phyloP scores from a whole-genome alignment of 1,139 yeast genomes.

The Maudiozyma humilis region DNA sequence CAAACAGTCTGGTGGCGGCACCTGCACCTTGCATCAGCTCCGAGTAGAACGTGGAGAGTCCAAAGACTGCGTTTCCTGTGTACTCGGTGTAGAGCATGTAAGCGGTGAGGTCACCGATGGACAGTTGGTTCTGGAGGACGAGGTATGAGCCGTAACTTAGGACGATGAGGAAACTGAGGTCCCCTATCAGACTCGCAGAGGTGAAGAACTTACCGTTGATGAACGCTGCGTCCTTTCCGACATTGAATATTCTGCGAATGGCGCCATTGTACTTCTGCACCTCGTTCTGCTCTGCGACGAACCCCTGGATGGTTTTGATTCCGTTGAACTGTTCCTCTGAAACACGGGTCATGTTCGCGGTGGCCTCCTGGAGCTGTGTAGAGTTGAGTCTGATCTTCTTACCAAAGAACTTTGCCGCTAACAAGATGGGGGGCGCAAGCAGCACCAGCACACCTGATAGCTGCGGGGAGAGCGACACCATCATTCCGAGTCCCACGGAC shows the following conservation, averaged over 20 bases:
- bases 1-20: slow-evolving; percentile 88
- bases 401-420: slow-evolving; percentile 74
- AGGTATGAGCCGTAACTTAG: slow-evolving; percentile 74
- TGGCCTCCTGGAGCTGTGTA: slow-evolving; percentile 69
- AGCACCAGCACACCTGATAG: slow-evolving; percentile 67
- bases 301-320: slow-evolving; percentile 77
- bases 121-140: slow-evolving; percentile 60
- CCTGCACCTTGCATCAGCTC: slow-evolving; percentile 96
- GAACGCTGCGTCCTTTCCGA: slow-evolving; percentile 74
- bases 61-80: slow-evolving; percentile 84
- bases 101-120: slow-evolving; percentile 85
- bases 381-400: slow-evolving; percentile 69
- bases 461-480: slow-evolving; percentile 79
- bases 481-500: slow-evolving; percentile 73
- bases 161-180: slow-evolving; percentile 65
- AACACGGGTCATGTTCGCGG: slow-evolving; percentile 80
- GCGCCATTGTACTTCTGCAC: slow-evolving; percentile 56
- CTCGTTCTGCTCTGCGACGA: slow-evolving; percentile 74
- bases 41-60: slow-evolving; percentile 81
- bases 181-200: slow-evolving; percentile 73
- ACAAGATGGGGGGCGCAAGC: slow-evolving; percentile 71
- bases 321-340: slow-evolving; percentile 89
- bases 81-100: slow-evolving; percentile 91
- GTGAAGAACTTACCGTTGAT: slow-evolving; percentile 72
- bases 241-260: slow-evolving; percentile 61